A percentile compares a stretch with the other conserved stretches of the same genome.
phyloP scores from a whole-genome alignment of 1,284 basidiomycete species.

The Golubevia pallescens region DNA sequence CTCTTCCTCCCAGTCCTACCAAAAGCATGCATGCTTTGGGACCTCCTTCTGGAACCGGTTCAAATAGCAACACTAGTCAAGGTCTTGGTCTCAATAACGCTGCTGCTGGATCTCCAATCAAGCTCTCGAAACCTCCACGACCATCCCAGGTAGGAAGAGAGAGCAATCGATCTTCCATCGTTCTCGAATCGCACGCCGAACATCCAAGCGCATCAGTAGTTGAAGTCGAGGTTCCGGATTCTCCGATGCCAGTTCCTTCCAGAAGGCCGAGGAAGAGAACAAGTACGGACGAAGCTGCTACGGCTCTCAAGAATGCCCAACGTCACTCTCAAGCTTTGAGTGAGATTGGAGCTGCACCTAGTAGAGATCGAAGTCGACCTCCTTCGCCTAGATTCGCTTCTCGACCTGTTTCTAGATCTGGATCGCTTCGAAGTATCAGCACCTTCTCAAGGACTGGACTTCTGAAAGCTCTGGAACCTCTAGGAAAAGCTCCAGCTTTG shows the following conservation, averaged over 20 bases:
- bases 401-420: constrained; percentile 19
- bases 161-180: not conserved
- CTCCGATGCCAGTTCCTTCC: too few relatives aligned
- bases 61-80: not conserved
- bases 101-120: not conserved
- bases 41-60: not conserved
- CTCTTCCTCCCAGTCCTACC: not conserved
- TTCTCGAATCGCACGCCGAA: constrained; percentile 15
- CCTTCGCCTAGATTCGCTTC: not conserved
- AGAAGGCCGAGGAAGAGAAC: not conserved
- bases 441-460: constrained; percentile 25
- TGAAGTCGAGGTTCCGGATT: too few relatives aligned
- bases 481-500: constrained; percentile 43
- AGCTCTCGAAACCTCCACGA: not conserved
- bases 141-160: not conserved
- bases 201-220: constrained; percentile 2
- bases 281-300: not conserved
- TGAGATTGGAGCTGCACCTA: not conserved
- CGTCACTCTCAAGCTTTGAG: not conserved
- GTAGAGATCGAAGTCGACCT: not conserved
- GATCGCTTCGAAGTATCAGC: constrained; percentile 34
- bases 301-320: not conserved
- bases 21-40: not conserved
- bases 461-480: constrained; percentile 35
- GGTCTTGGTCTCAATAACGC: not conserved